Evolutionary conservation across 202 grass and related monocot species (phyloP), one percentile per base, ranked within the genome.

Genomic region (Musa balbisiana): DNA sequence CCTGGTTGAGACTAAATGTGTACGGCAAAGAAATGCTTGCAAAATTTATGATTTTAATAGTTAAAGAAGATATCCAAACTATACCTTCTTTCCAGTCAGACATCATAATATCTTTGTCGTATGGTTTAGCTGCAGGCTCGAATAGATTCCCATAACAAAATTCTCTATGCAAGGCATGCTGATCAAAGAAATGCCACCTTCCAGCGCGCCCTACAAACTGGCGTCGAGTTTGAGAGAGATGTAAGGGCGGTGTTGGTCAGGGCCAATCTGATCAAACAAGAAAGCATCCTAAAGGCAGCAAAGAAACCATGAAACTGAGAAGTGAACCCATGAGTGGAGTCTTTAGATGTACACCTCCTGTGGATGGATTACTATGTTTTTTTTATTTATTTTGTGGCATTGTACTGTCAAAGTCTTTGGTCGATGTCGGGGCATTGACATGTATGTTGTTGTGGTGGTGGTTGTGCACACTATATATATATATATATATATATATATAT

Each of bases 111-210:
- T 12, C 27, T 49, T 21, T 21, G 25, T 51, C 43, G 20, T 51
- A 2, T 71, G 55, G 55, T 82, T 72, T 24, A 23, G 87, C 62
- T 89, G 81, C 83, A 99, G 95, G 95, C 95, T 11, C 85, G 95
- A 43, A 95, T 99, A 80, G 95, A 99, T 71, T 95, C 95, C 25
- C 95, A 99, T 81, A 99, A 99, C 83, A 99, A 99, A 86, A 99
- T 99, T 76, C 95, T 99, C 53, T 99, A 92, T 9, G 95, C 95
- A 64, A 92, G 89, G 77, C 95, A 99, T 78, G 89, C 95, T 71
- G 91, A 95, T 85, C 95, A 99, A 86, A 92, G 95, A 82, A 99
- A 88, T 60, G 73, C 91, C 26, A 95, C 91, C 27, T 99, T 92
- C 73, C 95, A 99, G 80, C 87, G 82, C 33, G 91, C 81, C 33